Evolutionary conservation across 148 eudicot species (phyloP), one percentile per base, ranked within the genome.

Genomic region (Heliosperma pusillum): DNA sequence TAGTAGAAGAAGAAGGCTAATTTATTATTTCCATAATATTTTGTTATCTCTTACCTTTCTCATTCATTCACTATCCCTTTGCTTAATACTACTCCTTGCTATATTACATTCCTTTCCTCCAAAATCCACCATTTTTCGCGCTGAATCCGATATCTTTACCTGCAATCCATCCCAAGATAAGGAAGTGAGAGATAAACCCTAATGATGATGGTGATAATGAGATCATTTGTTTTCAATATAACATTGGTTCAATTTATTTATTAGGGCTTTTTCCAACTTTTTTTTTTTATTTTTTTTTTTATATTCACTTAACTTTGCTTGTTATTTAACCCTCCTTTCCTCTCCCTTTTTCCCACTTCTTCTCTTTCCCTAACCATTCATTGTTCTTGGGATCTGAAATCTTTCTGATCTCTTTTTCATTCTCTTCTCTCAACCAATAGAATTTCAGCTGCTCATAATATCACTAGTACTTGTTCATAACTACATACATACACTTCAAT

Each of bases 161-260:
- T 74, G 77, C 80, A 87, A 86, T 87, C 89, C 72, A 88, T 87
- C 79, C 79, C 69, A 56, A 71, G 81, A 80, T 76, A 85, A 80
- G 89, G 78, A 83, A 75, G 79, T 77, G 66, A 78, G 76, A 77
- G 70, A 68, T 20, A 45, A 62, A 17, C 8, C 42, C 72, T 10
- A 66, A 58, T 45, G 69, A 60, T 74, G 74, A 69, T 74, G 6
- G 65, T 78, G 76, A 80, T 78, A 66, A 84, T 79, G 77, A 79
- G 76, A 73, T 55, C 19, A 57, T 77, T 78, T 27, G 73, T 27
- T 72, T 72, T 78, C 72, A 20, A 17, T 1, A 22, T 64, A 19
- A 42, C 68, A 75, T 80, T 71, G 72, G 75, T 53, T 72, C 66
- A 72, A 47, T 47, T 10, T 42, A 42, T 10, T 10, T 42, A 42